Conservation (phyloP, 163 green algal species). For the Coccomyxa subellipsoidea region DNA sequence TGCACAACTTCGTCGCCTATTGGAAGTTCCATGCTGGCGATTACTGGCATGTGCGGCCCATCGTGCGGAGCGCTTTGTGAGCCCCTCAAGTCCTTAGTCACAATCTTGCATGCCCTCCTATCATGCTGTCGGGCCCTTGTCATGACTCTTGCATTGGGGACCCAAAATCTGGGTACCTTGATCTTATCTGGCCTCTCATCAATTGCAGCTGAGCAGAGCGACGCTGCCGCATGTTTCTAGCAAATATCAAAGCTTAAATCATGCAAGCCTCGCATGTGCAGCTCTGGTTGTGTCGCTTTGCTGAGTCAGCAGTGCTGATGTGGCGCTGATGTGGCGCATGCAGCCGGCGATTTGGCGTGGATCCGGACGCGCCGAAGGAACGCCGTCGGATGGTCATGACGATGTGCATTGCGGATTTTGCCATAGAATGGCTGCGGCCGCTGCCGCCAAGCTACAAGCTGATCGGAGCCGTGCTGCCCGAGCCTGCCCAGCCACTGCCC, state of each 20-base stretch:
- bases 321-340: no score
- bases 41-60: background rate
- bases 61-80: background rate
- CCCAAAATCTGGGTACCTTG: background rate
- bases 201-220: background rate
- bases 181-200: background rate
- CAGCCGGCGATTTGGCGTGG: conserved; percentile 4
- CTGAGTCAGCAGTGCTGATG: no score
- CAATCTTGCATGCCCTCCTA: no score
- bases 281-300: no score
- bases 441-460: conserved; percentile 10
- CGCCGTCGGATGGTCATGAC: background rate
- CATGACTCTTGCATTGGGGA: no score
- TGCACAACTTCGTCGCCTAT: background rate
- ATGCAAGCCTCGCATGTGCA: no score
- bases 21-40: background rate
- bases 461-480: background rate
- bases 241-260: no score
- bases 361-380: background rate
- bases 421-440: conserved; percentile 1
- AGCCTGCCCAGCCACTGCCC: background rate
- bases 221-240: background rate
- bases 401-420: background rate
- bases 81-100: no score
- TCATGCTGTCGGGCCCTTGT: no score